Evolutionary conservation across 2,329 filamentous ascomycete species (phyloP), one percentile per base, ranked within the genome.

Genomic region (Leptographium galeiforme): DNA sequence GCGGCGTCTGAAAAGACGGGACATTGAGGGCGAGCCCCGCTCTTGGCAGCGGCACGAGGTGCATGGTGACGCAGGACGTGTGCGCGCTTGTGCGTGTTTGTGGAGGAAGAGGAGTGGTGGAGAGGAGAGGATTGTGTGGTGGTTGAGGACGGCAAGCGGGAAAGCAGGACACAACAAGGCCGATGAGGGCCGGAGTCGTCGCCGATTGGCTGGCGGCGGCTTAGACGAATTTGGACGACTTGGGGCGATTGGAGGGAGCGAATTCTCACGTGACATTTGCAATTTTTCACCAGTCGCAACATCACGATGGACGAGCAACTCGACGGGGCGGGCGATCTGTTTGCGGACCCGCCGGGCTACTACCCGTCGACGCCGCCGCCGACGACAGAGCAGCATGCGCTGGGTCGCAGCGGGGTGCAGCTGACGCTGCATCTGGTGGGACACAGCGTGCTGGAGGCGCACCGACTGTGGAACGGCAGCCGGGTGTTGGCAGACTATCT

Each of bases 391-490:
- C 76, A 80, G 45, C 85, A 94, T 71, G 79, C 75, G 57, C 76
- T 95, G 34, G 56, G 57, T 44, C 56, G 55, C 55, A 79, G 77
- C 34, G 83, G 83, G 47, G 58, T 78, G 52, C 72, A 71, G 41
- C 67, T 87, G 57, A 75, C 69, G 53, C 74, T 89, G 59, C 57
- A 61, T 50, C 57, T 61, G 70, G 88, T 95, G 45, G 89, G 89
- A 55, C 82, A 87, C 67, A 90, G 87, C 72, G 87, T 89, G 40
- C 78, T 94, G 25, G 94, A 93, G 80, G 89, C 88, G 30, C 88
- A 95, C 67, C 78, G 87, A 59, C 77, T 96, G 34, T 97, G 91
- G 91, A 94, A 96, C 67, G 90, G 88, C 56, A 84, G 85, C 56
- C 84, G 87, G 57, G 81, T 87, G 41, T 77, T 91, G 49, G 81